Evolutionary conservation across 495 filamentous ascomycete genomes (phyloP).

Genomic region (Aspergillus kassunensis): DNA sequence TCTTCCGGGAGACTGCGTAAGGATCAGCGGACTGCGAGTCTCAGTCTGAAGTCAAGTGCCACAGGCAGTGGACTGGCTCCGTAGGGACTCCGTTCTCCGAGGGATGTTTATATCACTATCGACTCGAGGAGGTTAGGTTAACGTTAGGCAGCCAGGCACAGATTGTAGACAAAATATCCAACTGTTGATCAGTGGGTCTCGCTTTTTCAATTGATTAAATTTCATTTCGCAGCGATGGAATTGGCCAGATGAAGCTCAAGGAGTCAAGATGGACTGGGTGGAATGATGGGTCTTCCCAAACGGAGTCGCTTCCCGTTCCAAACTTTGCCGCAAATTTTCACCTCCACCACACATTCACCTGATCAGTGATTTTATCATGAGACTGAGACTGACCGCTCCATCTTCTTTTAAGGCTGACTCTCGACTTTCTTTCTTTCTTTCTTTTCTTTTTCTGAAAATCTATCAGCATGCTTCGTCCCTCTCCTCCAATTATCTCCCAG

Average conservation of each 20-base stretch:
- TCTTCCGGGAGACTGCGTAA: not conserved
- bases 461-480: slow-evolving; percentile 11
- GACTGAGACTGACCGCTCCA: slow-evolving; percentile 1
- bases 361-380: too few relatives aligned
- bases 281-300: slow-evolving; percentile 1
- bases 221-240: not conserved
- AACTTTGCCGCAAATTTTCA: too few relatives aligned
- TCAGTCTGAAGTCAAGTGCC: too few relatives aligned
- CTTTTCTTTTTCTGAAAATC: slow-evolving; percentile 1
- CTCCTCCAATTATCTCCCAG: slow-evolving; percentile 22
- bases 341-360: not conserved
- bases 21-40: not conserved
- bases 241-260: not conserved
- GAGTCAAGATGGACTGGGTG: not conserved
- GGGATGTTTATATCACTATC: not conserved
- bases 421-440: not conserved
- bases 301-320: not conserved
- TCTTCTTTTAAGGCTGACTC: slow-evolving; percentile 11
- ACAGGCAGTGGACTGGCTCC: too few relatives aligned
- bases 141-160: slow-evolving; percentile 2
- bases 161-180: slow-evolving; percentile 14
- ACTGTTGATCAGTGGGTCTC: slow-evolving; percentile 14
- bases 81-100: not conserved
- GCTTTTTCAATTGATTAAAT: not conserved
- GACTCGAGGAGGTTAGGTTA: slow-evolving; percentile 1